Conservation (phyloP, 2,329 filamentous ascomycete species). For the Alternaria solani region DNA sequence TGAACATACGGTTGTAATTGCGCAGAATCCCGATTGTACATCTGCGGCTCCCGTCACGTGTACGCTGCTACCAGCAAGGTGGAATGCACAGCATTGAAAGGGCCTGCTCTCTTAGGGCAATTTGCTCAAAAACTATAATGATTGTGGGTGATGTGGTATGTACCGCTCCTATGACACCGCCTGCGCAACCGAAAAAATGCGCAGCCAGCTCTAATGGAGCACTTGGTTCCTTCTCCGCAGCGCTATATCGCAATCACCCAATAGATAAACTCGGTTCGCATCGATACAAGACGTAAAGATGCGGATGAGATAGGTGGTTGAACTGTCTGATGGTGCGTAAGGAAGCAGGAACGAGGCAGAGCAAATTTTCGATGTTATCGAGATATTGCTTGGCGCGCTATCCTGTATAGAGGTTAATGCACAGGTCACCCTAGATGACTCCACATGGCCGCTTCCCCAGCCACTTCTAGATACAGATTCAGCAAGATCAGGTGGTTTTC, state of each 20-base stretch:
- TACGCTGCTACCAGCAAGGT: not conserved
- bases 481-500: not conserved
- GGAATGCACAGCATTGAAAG: not conserved
- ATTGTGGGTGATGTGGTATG: slow-evolving; percentile 55
- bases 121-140: not conserved
- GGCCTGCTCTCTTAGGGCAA: not conserved
- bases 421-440: not conserved
- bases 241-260: slow-evolving; percentile 65
- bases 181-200: slow-evolving; percentile 72
- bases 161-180: slow-evolving; percentile 86
- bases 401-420: not conserved
- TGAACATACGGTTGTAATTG: not conserved
- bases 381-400: slow-evolving; percentile 18
- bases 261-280: slow-evolving; percentile 40
- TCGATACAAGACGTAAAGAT: slow-evolving; percentile 51
- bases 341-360: slow-evolving; percentile 20
- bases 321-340: slow-evolving; percentile 53
- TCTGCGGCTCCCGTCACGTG: not conserved
- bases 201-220: slow-evolving; percentile 78
- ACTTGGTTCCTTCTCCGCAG: slow-evolving; percentile 65
- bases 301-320: slow-evolving; percentile 48
- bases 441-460: not conserved
- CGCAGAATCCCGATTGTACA: too few relatives aligned
- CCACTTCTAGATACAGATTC: not conserved
- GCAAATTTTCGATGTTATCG: slow-evolving; percentile 34